These are phyloP conservation scores for Rhododendron simsii DNA, from an alignment of 148 eudicot species.

Conservation along the genomic window DNA sequence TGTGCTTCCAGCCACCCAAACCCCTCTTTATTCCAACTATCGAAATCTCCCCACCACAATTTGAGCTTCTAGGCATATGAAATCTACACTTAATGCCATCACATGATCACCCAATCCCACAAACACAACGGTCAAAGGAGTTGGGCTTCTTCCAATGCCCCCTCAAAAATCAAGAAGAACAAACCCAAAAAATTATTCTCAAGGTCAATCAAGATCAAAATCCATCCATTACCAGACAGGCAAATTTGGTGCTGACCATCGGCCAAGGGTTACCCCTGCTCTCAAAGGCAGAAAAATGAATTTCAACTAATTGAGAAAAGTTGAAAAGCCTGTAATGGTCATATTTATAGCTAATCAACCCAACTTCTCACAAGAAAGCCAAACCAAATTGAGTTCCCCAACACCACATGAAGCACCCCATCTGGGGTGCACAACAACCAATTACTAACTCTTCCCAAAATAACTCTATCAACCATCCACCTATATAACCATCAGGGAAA, in stretches of 20 bases:
- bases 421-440: not conserved
- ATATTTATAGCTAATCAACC: not conserved
- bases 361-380: not conserved
- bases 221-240: not conserved
- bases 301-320: not conserved
- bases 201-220: not conserved
- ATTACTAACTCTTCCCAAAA: not conserved
- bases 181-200: not conserved
- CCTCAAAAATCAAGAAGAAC: not conserved
- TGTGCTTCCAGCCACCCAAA: not conserved
- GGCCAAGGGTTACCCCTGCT: not conserved
- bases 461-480: not conserved
- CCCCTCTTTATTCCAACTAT: not conserved
- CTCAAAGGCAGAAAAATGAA: not conserved
- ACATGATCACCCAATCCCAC: not conserved
- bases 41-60: not conserved
- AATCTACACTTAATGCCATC: not conserved
- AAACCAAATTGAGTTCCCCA: not conserved
- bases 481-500: not conserved
- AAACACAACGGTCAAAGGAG: not conserved
- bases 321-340: not conserved
- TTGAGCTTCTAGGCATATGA: not conserved
- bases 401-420: not conserved
- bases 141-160: not conserved
- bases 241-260: not conserved